Evolutionary conservation across 768 basidiomycete genomes (phyloP).

Genomic region (Rhodotorula toruloides): DNA sequence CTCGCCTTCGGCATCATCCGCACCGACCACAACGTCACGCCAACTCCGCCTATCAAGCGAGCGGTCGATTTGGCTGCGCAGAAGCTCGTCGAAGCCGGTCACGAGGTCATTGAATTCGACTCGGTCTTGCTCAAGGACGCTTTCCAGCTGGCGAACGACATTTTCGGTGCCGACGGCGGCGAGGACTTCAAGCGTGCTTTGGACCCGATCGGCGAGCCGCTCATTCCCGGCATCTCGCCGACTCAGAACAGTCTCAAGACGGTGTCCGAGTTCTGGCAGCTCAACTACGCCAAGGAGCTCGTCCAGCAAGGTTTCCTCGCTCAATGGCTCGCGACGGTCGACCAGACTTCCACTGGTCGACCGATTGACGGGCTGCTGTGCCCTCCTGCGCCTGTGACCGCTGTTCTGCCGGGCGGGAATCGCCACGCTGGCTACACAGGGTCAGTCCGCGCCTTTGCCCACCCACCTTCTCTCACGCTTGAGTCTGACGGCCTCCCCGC

Average conservation of each 20-base stretch:
- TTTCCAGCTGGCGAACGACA: constrained; percentile 46
- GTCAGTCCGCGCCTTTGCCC: not conserved
- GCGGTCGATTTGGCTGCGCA: constrained; percentile 57
- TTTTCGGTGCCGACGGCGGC: constrained; percentile 58
- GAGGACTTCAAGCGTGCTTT: constrained; percentile 2
- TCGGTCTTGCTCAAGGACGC: not conserved
- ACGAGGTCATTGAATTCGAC: constrained; percentile 45
- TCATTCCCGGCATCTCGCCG: not conserved
- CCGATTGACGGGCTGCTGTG: constrained; percentile 69
- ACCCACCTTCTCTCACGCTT: not conserved
- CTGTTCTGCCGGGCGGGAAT: not conserved
- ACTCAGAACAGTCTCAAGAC: not conserved
- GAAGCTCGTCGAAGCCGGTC: constrained; percentile 59
- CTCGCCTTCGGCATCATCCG: constrained; percentile 60
- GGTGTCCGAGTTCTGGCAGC: constrained; percentile 3
- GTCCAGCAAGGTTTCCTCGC: constrained; percentile 49
- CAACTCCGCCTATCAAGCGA: constrained; percentile 62
- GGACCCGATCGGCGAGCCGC: not conserved
- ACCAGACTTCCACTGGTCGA: constrained; percentile 60
- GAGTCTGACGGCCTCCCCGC: constrained; percentile 10
- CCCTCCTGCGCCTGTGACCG: constrained; percentile 48
- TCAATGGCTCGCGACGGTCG: constrained; percentile 56
- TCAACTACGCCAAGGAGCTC: constrained; percentile 57
- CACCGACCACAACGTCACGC: constrained; percentile 57
- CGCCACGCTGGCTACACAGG: not conserved